A percentile compares a stretch with the other conserved stretches of the same genome.
phyloP scores from a whole-genome alignment of 257 asterid genomes.

The Jasminum sambac region DNA sequence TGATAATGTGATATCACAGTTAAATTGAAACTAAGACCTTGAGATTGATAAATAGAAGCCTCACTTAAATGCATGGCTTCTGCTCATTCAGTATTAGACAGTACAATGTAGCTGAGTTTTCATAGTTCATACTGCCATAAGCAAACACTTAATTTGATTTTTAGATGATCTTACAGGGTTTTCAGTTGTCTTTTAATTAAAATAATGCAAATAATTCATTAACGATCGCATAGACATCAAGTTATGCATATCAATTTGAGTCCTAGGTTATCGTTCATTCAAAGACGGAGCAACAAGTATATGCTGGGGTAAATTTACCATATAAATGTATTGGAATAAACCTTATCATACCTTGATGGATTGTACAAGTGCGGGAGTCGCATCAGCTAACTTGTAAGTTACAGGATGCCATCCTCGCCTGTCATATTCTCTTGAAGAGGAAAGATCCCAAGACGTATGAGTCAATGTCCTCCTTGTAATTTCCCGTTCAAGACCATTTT shows the following conservation, averaged over 20 bases:
- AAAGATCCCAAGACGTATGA: slow-evolving; percentile 88
- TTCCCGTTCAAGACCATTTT: slow-evolving; percentile 67
- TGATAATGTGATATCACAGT: not conserved
- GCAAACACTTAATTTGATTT: not conserved
- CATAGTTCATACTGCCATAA: not conserved
- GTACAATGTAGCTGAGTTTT: too few relatives aligned
- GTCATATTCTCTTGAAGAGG: slow-evolving; percentile 63
- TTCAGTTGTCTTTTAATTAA: not conserved
- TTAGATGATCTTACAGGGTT: not conserved
- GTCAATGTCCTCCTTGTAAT: slow-evolving; percentile 82
- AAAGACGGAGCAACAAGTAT: not conserved
- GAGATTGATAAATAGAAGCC: not conserved
- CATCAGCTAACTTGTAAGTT: too few relatives aligned
- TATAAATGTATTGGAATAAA: too few relatives aligned
- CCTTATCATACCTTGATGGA: too few relatives aligned
- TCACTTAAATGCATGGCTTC: not conserved
- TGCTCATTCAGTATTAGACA: too few relatives aligned
- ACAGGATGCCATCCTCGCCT: slow-evolving; percentile 96
- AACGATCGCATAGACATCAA: not conserved
- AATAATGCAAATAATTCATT: not conserved
- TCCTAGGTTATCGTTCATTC: not conserved
- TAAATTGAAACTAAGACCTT: too few relatives aligned
- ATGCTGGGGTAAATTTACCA: not conserved
- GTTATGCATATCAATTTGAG: not conserved
- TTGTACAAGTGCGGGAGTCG: too few relatives aligned